A percentile compares a stretch with the other conserved stretches of the same genome.
Conservation (phyloP, 352 stramenopile species). For the Albugo candida region DNA sequence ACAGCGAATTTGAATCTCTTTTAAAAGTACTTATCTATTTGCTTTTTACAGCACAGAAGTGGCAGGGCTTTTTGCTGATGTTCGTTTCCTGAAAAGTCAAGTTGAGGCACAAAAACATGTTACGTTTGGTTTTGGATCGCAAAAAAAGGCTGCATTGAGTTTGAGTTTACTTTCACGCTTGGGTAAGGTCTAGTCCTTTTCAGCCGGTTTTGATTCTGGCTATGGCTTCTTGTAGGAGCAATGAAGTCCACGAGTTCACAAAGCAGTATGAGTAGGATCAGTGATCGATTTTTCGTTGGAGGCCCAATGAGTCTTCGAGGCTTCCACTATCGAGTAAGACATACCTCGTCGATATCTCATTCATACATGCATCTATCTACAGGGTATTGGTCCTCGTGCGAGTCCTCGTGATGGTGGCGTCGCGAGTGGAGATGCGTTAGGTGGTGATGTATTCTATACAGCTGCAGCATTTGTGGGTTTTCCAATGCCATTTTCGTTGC, state of each 20-base stretch:
- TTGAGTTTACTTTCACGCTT: slow-evolving; percentile 65
- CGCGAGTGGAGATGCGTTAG: slow-evolving; percentile 62
- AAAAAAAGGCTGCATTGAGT: slow-evolving; percentile 54
- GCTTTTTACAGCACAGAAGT: slow-evolving; percentile 43
- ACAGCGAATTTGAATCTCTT: slow-evolving; percentile 3
- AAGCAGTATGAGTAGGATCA: slow-evolving; percentile 62
- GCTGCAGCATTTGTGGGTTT: slow-evolving; percentile 72
- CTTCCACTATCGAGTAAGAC: slow-evolving; percentile 45
- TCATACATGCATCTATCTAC: slow-evolving; percentile 6
- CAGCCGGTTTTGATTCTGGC: slow-evolving; percentile 20
- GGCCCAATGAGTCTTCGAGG: slow-evolving; percentile 76
- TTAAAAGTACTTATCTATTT: background rate
- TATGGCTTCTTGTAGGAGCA: slow-evolving; percentile 1
- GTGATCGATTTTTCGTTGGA: slow-evolving; percentile 83
- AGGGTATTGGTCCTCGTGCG: slow-evolving; percentile 73
- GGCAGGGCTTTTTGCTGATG: slow-evolving; percentile 67
- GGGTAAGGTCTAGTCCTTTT: slow-evolving; percentile 62
- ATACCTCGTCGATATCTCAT: background rate
- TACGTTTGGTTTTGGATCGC: slow-evolving; percentile 34
- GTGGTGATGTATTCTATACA: slow-evolving; percentile 78
- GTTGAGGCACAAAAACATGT: slow-evolving; percentile 72
- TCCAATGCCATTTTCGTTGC: slow-evolving; percentile 64
- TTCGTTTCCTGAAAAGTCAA: slow-evolving; percentile 78
- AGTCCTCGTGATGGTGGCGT: slow-evolving; percentile 75
- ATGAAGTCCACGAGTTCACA: slow-evolving; percentile 1